Conservation (phyloP, 169 alveolate species). For the Plasmodium vivax region DNA sequence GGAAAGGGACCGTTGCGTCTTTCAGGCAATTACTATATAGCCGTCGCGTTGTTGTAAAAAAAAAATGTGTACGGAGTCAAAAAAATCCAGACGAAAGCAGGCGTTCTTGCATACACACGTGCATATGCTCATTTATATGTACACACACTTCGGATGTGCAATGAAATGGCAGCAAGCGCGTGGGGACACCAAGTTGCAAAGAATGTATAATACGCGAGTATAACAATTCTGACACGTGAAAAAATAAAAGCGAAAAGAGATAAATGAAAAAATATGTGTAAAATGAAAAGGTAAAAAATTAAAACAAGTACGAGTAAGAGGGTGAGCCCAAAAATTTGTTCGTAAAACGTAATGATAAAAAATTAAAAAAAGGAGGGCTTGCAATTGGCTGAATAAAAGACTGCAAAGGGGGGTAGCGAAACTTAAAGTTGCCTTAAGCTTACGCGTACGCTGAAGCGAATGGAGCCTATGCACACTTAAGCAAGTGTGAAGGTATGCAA, state of each 20-base stretch:
- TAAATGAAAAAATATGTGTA: not conserved
- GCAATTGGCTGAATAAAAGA: not conserved
- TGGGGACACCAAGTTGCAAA: not conserved
- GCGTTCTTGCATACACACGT: not conserved
- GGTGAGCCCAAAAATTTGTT: not conserved
- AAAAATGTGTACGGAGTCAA: not conserved
- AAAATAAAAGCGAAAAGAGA: not conserved
- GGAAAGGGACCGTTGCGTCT: not conserved
- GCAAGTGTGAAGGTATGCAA: not conserved
- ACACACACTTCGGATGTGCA: not conserved
- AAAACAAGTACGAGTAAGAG: not conserved
- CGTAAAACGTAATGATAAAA: not conserved
- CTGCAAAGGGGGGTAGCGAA: not conserved
- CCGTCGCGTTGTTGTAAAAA: not conserved
- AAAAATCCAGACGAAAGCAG: not conserved
- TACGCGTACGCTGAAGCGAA: not conserved
- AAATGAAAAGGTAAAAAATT: not conserved
- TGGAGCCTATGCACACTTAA: not conserved
- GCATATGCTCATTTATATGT: not conserved
- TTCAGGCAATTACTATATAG: not conserved
- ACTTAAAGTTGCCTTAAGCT: not conserved
- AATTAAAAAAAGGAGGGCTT: not conserved
- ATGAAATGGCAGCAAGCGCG: not conserved
- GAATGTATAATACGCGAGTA: not conserved
- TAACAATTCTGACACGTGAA: not conserved